Evolutionary conservation across 2,329 filamentous ascomycete species (phyloP), one percentile per base, ranked within the genome.

Genomic region (Fusarium euwallaceae): DNA sequence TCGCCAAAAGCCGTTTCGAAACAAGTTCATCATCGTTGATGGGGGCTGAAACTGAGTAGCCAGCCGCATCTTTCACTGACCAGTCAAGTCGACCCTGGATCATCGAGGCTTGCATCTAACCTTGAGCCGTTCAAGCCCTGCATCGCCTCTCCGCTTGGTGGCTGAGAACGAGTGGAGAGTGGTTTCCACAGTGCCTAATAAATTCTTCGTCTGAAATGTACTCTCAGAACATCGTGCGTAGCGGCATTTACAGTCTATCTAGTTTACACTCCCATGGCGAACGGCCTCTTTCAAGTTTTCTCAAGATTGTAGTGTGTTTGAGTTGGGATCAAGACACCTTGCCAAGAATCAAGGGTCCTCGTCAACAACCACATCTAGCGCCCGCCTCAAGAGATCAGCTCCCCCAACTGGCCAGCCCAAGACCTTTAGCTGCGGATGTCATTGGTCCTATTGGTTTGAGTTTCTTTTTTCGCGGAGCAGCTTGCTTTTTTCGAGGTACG

Each of bases 291-390:
- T 6, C 27, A 29, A 29, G 24, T 24, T 51, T 17, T 22, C 14
- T 48, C 8, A 9, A 48, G 12, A 48, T 11, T 29, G 14, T 17
- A 16, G 22, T 8, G 12, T 8, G 8, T 29, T 51, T 29, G 45
- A 27, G 22, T 27, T 51, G 22, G 45, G 22, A n/a, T 27, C 22
- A 34, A 34, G n/a, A 34, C 51, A 55, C 29, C 29, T 55, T 29
- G 51, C 51, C 51, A 55, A 55, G 51, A 55, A 14, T 14, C 51
- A 34, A 55, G 51, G 51, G 51, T 55, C 34, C 56, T 60, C 24
- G 16, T 41, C 36, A 41, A 60, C 36, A 60, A 20, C 56, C 56
- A 36, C 32, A 39, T 17, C 20, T 41, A 59, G 56, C 56, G 56
- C 56, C 27, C 16, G 34, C 36, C 34, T 60, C 16, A 29, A 34